Evolutionary conservation across 2,329 filamentous ascomycete species (phyloP).

Genomic region (Monosporascus ibericus): DNA sequence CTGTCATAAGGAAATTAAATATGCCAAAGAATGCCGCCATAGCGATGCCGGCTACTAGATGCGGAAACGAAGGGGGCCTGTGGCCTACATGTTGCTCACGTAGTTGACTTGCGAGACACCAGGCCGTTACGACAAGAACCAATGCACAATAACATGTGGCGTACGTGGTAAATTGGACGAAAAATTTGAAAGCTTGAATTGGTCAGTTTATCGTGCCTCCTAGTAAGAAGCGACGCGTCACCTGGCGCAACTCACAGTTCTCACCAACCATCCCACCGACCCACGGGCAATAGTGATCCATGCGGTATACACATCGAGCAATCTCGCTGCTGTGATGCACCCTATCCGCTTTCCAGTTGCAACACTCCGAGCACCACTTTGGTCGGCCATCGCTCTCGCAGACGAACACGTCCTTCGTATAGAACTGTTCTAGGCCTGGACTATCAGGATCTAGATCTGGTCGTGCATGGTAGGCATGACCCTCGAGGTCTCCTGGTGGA

Average conservation of each 20-base stretch:
- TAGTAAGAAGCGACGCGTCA: no score
- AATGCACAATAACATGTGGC: constrained; percentile 61
- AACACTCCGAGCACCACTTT: constrained; percentile 77
- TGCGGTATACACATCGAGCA: constrained; percentile 74
- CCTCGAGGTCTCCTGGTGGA: constrained; percentile 25
- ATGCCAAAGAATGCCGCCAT: constrained; percentile 68
- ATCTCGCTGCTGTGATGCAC: constrained; percentile 82
- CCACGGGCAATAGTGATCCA: constrained; percentile 97
- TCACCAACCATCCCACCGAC: constrained; percentile 91
- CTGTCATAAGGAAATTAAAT: constrained; percentile 74
- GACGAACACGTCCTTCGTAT: constrained; percentile 75
- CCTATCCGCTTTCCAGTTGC: constrained; percentile 82
- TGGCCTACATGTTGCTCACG: constrained; percentile 37
- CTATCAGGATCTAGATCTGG: constrained; percentile 51
- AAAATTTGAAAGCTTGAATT: constrained; percentile 75
- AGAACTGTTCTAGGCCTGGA: constrained; percentile 68
- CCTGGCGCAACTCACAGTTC: constrained; percentile 45
- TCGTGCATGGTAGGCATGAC: constrained; percentile 25
- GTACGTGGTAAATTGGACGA: constrained; percentile 80
- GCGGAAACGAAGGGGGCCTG: constrained; percentile 25
- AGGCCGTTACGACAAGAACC: constrained; percentile 56
- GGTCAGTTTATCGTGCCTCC: constrained; percentile 5
- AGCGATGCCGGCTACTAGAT: constrained; percentile 61
- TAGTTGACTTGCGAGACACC: constrained; percentile 53
- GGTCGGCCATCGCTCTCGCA: constrained; percentile 82